phyloP scores from a whole-genome alignment of 306 rosid species.

The Quercus bicolor region DNA sequence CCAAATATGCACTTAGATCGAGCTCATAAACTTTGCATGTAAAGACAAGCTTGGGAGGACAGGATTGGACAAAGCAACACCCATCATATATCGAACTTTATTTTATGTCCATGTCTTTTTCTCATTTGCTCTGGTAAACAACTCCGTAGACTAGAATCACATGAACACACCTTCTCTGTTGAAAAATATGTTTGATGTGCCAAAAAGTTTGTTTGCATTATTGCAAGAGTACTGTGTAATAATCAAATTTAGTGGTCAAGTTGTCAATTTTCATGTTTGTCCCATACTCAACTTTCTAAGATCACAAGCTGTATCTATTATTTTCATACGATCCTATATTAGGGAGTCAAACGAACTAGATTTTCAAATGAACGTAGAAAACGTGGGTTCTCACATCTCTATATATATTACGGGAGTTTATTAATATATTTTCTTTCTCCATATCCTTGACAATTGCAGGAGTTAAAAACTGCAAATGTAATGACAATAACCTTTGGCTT shows the following conservation, averaged over 20 bases:
- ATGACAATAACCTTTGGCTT: too few species aligned
- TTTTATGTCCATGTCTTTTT: background rate
- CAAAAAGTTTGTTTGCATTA: constrained; percentile 28
- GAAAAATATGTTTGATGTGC: background rate
- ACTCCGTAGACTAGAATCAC: background rate
- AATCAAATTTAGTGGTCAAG: constrained; percentile 25
- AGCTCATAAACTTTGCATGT: background rate
- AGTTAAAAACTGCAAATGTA: too few species aligned
- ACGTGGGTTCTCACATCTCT: too few species aligned
- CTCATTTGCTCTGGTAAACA: background rate
- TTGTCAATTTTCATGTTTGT: constrained; percentile 23
- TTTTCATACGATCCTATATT: background rate
- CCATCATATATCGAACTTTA: background rate
- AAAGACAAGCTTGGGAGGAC: background rate
- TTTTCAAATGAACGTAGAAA: background rate
- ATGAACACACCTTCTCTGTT: constrained; percentile 11
- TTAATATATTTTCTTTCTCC: too few species aligned
- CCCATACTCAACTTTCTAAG: constrained; percentile 26
- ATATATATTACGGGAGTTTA: too few species aligned
- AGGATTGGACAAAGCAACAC: constrained; percentile 9
- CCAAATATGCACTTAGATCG: too few species aligned
- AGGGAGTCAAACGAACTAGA: background rate
- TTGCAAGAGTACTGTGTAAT: constrained; percentile 22
- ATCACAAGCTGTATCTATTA: background rate
- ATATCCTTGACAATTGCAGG: too few species aligned